A percentile compares a stretch with the other conserved stretches of the same genome.
Evolutionary conservation across 306 rosid genomes (phyloP).

Genomic region (Psophocarpus tetragonolobus): DNA sequence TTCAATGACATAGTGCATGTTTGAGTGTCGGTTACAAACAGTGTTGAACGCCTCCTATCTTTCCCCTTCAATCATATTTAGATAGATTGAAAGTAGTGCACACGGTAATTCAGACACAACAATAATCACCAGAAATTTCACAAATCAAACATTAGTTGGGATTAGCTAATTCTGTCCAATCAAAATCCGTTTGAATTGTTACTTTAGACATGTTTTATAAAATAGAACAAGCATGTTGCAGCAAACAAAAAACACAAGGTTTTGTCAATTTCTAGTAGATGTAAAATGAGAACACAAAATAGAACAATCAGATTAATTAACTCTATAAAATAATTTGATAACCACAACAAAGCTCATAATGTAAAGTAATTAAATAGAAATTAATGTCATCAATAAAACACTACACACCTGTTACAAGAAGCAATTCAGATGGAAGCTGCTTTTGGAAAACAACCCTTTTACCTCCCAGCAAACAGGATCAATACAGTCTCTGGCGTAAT

Average conservation of each 20-base stretch:
- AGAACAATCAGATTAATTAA: background rate
- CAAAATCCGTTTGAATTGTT: no score
- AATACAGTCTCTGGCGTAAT: constrained; percentile 62
- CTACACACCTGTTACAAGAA: constrained; percentile 55
- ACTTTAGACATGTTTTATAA: background rate
- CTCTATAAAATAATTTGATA: background rate
- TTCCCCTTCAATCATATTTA: no score
- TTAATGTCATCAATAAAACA: background rate
- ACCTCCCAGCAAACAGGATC: constrained; percentile 64
- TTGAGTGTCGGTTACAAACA: no score
- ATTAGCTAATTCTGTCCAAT: no score
- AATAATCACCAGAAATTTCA: background rate
- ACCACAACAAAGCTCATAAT: background rate
- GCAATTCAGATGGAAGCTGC: constrained; percentile 69
- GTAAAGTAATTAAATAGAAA: background rate
- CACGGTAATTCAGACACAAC: no score
- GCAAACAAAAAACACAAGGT: background rate
- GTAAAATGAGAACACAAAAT: background rate
- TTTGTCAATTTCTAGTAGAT: background rate
- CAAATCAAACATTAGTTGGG: background rate
- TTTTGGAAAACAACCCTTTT: constrained; percentile 64
- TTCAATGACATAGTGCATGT: background rate
- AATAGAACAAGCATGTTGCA: background rate
- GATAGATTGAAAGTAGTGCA: no score
- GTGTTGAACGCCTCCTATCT: no score